A percentile compares a stretch with the other conserved stretches of the same genome.
Conservation (phyloP, 2,329 filamentous ascomycete species). For the Leptosphaerulina australis region DNA sequence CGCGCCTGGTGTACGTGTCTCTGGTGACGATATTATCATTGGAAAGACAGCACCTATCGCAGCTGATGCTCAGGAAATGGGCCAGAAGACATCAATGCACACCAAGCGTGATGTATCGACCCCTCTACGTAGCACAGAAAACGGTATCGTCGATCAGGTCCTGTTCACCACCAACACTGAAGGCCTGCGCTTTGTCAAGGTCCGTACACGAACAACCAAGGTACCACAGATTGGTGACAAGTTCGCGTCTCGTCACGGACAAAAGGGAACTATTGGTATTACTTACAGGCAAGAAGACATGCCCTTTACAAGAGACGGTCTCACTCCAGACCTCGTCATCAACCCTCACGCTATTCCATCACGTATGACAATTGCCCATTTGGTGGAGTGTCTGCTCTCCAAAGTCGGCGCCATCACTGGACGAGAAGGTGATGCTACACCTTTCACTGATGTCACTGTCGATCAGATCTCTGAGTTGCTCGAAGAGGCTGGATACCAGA, state of each 20-base stretch:
- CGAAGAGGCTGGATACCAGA: slow-evolving; percentile 90
- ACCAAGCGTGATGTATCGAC: slow-evolving; percentile 96
- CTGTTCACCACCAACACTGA: slow-evolving; percentile 94
- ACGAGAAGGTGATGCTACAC: slow-evolving; percentile 95
- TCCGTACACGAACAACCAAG: slow-evolving; percentile 96
- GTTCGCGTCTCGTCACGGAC: slow-evolving; percentile 97
- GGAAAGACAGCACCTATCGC: slow-evolving; percentile 97
- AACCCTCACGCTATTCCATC: slow-evolving; percentile 99
- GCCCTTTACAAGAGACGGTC: slow-evolving; percentile 92
- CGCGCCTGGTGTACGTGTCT: slow-evolving; percentile 89
- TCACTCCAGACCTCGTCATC: slow-evolving; percentile 95
- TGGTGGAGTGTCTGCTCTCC: slow-evolving; percentile 97
- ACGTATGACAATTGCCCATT: slow-evolving; percentile 99
- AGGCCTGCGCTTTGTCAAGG: slow-evolving; percentile 94
- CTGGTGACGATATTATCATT: slow-evolving; percentile 98
- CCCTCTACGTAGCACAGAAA: slow-evolving; percentile 91
- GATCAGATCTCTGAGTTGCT: slow-evolving; percentile 88
- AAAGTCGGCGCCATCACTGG: slow-evolving; percentile 94
- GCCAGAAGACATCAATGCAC: slow-evolving; percentile 87
- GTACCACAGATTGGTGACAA: slow-evolving; percentile 99
- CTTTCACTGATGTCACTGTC: slow-evolving; percentile 97
- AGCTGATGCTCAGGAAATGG: slow-evolving; percentile 89
- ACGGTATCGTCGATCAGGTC: slow-evolving; percentile 93
- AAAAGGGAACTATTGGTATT: slow-evolving; percentile 99
- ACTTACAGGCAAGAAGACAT: slow-evolving; percentile 98